Percentiles rank a stretch among this genome's conserved stretches.
Conservation (phyloP, 2,329 filamentous ascomycete species). For the Chalaropsis thielavioides region DNA sequence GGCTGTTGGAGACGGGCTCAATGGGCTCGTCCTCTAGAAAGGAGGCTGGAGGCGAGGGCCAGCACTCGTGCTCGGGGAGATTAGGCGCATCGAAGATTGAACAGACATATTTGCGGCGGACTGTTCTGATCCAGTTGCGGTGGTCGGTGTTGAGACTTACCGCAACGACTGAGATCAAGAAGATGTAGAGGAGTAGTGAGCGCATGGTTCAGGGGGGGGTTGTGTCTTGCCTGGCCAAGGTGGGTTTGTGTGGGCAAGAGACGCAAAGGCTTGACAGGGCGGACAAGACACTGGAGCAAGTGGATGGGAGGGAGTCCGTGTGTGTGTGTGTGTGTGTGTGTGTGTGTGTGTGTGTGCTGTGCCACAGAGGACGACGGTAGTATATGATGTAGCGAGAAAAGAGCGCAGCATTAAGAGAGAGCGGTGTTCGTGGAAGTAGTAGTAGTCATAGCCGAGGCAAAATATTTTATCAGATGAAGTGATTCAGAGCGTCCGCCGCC, state of each 20-base stretch:
- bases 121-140: slow-evolving; percentile 4
- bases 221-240: not conserved
- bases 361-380: not conserved
- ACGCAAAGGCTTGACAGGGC: too few relatives aligned
- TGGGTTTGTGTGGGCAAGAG: not conserved
- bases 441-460: not conserved
- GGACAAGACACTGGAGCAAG: too few relatives aligned
- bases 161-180: slow-evolving; percentile 13
- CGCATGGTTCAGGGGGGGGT: not conserved
- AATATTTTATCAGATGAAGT: not conserved
- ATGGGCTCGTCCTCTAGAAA: slow-evolving; percentile 15
- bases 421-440: not conserved
- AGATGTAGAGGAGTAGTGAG: not conserved
- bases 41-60: slow-evolving; percentile 8
- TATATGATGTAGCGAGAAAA: not conserved
- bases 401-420: not conserved
- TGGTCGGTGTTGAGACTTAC: slow-evolving; percentile 8
- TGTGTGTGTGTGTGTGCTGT: too few relatives aligned
- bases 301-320: too few relatives aligned
- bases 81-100: slow-evolving; percentile 18
- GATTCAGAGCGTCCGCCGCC: not conserved
- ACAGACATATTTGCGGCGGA: slow-evolving; percentile 15
- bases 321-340: too few relatives aligned
- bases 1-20: not conserved
- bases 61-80: slow-evolving; percentile 14